Base-by-base conservation (phyloP, 768 basidiomycete species). In the Phylloporus sp. region DNA sequence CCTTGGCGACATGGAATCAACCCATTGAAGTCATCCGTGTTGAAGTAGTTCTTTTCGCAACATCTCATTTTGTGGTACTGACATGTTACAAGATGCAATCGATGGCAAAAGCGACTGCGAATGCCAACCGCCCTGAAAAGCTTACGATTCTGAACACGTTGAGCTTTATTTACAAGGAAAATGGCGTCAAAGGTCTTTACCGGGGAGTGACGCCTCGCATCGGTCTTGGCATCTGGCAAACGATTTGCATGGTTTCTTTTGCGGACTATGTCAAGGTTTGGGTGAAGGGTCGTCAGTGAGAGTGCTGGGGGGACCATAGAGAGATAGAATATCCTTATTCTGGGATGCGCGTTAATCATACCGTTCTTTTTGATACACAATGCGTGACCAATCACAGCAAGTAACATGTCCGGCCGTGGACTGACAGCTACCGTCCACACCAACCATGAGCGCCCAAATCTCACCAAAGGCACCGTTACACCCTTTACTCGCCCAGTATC, bases 1-100 rank as follows among this genome's bases (percentile, higher is more conserved):
- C 96, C 35, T 71, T 98, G 52, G 95, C 91, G 11, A 96, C 93
- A 42, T 99, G 96, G 96, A 99, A 99, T 68, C 96, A 98, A 65
- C 95, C 93, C 32, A 96, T 97, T 50, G 94, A 97, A 70, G 95
- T 97, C 57, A 79, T 98, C 55, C 90, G 95, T 46, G 92, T 98
- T 26, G 94, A 96, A 77, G 92, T 90, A 64, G 65, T 55, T 23
- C 17, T 18, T 22, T 33, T 32, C 26, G 13, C 6, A 2, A 17
- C 4, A 4, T 39, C 5, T 23, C 8, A n/a, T n/a, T n/a, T n/a
- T 21, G n/a, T 42, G 22, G 42, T 21, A 40, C 42, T 53, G 52
- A 54, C 40, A 28, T 13, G 33, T 48, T 23, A 32, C 48, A 62
- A 96, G 90, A 98, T 99, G 96, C 96, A 99, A 81, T 95, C 92